Percentiles rank a stretch among this genome's conserved stretches.
Evolutionary conservation across 495 filamentous ascomycete genomes (phyloP).

Genomic region (Letharia lupina): DNA sequence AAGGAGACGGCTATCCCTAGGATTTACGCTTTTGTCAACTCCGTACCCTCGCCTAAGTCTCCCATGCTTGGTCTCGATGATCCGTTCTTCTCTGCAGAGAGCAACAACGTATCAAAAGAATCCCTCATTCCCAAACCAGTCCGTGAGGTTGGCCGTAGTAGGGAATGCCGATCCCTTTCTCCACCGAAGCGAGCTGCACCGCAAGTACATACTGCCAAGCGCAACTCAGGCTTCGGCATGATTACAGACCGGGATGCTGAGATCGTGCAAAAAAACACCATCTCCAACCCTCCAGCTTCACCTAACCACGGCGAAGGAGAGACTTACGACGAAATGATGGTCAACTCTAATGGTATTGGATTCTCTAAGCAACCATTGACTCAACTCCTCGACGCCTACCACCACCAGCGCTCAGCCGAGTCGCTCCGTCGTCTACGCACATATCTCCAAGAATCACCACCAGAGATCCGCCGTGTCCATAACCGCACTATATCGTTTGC

Average conservation of each 20-base stretch:
- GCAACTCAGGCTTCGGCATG: slow-evolving; percentile 8
- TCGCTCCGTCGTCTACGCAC: neutral
- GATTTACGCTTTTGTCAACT: slow-evolving; percentile 8
- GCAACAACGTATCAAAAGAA: slow-evolving; percentile 9
- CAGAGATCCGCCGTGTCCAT: neutral
- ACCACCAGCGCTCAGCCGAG: neutral
- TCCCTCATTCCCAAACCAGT: slow-evolving; percentile 21
- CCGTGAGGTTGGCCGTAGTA: slow-evolving; percentile 15
- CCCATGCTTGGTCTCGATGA: slow-evolving; percentile 10
- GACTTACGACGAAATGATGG: neutral
- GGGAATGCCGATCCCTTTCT: slow-evolving; percentile 19
- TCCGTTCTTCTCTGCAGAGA: slow-evolving; percentile 9
- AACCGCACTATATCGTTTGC: neutral
- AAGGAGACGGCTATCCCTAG: slow-evolving; percentile 1
- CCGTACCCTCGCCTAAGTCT: neutral
- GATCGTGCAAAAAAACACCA: slow-evolving; percentile 10
- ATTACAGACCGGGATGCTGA: slow-evolving; percentile 12
- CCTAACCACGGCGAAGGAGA: neutral
- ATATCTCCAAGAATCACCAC: neutral
- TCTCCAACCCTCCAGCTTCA: neutral
- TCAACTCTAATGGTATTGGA: neutral
- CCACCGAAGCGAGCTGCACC: slow-evolving; percentile 11
- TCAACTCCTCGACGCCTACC: neutral
- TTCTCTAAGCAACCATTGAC: slow-evolving; percentile 2
- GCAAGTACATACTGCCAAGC: neutral